phyloP scores from a whole-genome alignment of 148 eudicot species.

The Fagopyrum esculentum region DNA sequence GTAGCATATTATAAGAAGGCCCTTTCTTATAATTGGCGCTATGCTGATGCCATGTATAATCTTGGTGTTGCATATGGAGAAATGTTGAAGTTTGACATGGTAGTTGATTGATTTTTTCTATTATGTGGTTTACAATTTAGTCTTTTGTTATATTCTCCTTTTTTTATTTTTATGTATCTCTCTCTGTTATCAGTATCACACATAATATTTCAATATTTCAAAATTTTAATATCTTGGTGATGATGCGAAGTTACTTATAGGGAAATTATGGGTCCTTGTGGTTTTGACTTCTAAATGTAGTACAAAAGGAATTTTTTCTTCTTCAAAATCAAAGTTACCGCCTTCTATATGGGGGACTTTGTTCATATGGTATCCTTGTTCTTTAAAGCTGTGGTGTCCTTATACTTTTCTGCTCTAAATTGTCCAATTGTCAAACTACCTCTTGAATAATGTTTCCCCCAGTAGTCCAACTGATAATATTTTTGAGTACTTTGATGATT shows the following conservation, averaged over 20 bases:
- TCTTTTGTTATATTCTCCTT: background rate
- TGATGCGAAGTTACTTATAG: background rate
- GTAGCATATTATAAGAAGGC: constrained; percentile 92
- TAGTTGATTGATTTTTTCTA: constrained; percentile 21
- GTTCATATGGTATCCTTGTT: background rate
- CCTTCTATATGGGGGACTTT: background rate
- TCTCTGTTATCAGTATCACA: background rate
- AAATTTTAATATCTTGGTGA: background rate
- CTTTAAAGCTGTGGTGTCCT: background rate
- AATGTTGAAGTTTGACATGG: constrained; percentile 98
- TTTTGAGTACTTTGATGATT: too few relatives aligned
- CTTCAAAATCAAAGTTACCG: too few relatives aligned
- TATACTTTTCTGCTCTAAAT: background rate
- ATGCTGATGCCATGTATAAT: constrained; percentile 99
- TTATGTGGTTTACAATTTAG: background rate
- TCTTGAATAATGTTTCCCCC: too few relatives aligned
- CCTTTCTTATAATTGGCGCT: constrained; percentile 92
- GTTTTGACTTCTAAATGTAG: background rate
- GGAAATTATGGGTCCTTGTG: background rate
- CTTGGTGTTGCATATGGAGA: constrained; percentile 99
- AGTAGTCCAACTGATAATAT: too few relatives aligned
- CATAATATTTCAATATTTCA: background rate
- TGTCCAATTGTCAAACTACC: background rate
- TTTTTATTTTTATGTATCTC: background rate
- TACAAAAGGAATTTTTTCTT: background rate